These are phyloP conservation scores for Salinomyces thailandicus DNA, from an alignment of 2,329 filamentous ascomycete species.

Conservation along the genomic window DNA sequence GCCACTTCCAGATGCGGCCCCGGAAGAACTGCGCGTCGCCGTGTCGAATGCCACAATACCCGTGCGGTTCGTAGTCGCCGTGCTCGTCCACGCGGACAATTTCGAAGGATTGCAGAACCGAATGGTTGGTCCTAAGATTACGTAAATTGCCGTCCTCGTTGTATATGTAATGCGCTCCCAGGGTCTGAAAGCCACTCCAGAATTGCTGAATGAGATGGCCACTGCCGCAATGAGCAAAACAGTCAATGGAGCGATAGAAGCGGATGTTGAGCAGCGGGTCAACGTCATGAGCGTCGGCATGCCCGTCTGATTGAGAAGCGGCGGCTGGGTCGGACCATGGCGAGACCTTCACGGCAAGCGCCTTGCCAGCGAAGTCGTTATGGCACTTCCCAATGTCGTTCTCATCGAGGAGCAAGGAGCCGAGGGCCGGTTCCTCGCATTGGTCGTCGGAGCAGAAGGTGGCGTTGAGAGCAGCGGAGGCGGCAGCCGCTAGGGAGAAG, in stretches of 20 bases:
- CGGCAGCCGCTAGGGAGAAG: not conserved
- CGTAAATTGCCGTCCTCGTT: not conserved
- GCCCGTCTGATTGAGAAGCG: not conserved
- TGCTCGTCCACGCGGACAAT: slow-evolving; percentile 3
- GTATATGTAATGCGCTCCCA: not conserved
- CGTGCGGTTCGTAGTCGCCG: slow-evolving; percentile 3
- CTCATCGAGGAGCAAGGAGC: not conserved
- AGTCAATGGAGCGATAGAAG: slow-evolving; percentile 4
- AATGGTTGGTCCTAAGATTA: no score
- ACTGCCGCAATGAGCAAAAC: slow-evolving; percentile 3
- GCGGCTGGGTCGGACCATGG: not conserved
- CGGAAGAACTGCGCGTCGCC: slow-evolving; percentile 4
- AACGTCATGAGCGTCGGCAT: not conserved
- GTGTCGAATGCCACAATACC: slow-evolving; percentile 6
- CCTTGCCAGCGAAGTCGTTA: not conserved
- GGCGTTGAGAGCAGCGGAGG: not conserved
- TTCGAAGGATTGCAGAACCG: slow-evolving; percentile 4
- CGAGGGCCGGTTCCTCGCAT: not conserved
- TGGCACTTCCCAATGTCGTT: not conserved
- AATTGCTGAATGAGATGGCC: slow-evolving; percentile 2
- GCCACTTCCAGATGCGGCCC: slow-evolving; percentile 5
- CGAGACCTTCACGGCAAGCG: not conserved
- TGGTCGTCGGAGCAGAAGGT: not conserved
- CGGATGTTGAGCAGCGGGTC: not conserved
- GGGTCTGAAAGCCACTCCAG: not conserved